Conservation (phyloP, 2,329 filamentous ascomycete genomes). For the Fusarium udum region DNA sequence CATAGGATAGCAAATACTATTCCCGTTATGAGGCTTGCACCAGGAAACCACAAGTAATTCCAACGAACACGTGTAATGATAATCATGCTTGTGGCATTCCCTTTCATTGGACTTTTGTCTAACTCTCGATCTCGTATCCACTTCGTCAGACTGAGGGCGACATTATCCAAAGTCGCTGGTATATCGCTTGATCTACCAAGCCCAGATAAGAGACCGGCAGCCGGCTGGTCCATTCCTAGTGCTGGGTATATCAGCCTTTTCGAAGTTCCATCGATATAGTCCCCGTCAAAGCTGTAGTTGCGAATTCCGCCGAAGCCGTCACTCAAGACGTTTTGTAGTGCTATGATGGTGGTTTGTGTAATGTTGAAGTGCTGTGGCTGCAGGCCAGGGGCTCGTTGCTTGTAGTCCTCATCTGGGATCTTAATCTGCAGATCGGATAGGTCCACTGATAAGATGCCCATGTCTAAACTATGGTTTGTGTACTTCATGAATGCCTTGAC, state of each 20-base stretch:
- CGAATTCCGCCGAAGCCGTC: not conserved
- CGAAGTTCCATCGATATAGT: no score
- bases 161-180: no score
- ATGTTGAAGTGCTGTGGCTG: conserved; percentile 5
- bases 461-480: conserved; percentile 4
- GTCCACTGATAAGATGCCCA: not conserved
- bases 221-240: not conserved
- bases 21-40: not conserved
- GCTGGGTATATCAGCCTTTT: not conserved
- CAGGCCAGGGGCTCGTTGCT: not conserved
- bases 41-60: conserved; percentile 1
- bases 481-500: not conserved
- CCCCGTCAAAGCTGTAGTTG: not conserved
- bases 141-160: conserved; percentile 16
- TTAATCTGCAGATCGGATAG: conserved; percentile 13
- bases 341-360: not conserved
- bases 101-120: fast-evolving
- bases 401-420: not conserved
- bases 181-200: not conserved
- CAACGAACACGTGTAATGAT: not conserved
- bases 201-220: not conserved
- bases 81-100: not conserved
- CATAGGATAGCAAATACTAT: not conserved
- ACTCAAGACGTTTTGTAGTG: not conserved
- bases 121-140: conserved; percentile 21